Percentiles rank a stretch among this genome's conserved stretches.
phyloP scores from a whole-genome alignment of 192 early-diverging fungal species.

The Lobulomyces angularis region DNA sequence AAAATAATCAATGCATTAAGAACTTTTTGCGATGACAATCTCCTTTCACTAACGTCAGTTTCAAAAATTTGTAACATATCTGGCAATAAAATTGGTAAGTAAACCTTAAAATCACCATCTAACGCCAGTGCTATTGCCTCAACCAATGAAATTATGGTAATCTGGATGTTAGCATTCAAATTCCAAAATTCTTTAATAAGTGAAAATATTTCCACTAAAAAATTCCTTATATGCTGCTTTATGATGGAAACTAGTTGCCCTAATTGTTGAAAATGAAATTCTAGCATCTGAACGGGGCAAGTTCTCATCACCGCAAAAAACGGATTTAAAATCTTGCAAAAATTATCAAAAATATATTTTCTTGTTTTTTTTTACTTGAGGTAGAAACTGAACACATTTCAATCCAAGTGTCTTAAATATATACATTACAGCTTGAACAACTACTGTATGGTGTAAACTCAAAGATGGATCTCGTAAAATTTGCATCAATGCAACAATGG shows the following conservation, averaged over 20 bases:
- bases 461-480: slow-evolving; percentile 74
- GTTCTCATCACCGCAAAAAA: slow-evolving; percentile 76
- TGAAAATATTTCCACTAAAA: slow-evolving; percentile 64
- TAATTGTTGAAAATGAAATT: slow-evolving; percentile 85
- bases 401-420: slow-evolving; percentile 83
- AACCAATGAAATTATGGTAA: slow-evolving; percentile 71
- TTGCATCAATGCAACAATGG: slow-evolving; percentile 74
- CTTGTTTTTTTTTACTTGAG: slow-evolving; percentile 42
- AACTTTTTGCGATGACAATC: slow-evolving; percentile 13
- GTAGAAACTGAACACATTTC: slow-evolving; percentile 80
- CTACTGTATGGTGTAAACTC: slow-evolving; percentile 69
- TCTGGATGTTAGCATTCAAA: slow-evolving; percentile 54
- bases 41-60: slow-evolving; percentile 54
- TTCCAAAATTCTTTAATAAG: slow-evolving; percentile 71
- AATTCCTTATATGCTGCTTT: slow-evolving; percentile 79
- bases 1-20: slow-evolving; percentile 13
- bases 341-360: neutral
- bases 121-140: slow-evolving; percentile 75
- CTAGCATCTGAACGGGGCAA: slow-evolving; percentile 63
- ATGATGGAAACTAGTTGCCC: slow-evolving; percentile 70
- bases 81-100: slow-evolving; percentile 67
- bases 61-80: slow-evolving; percentile 80
- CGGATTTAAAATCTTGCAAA: slow-evolving; percentile 70
- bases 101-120: slow-evolving; percentile 77
- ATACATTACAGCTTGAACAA: slow-evolving; percentile 81